Base-by-base conservation (phyloP, 2,329 filamentous ascomycete genomes). In the Samsoniella hepiali region DNA sequence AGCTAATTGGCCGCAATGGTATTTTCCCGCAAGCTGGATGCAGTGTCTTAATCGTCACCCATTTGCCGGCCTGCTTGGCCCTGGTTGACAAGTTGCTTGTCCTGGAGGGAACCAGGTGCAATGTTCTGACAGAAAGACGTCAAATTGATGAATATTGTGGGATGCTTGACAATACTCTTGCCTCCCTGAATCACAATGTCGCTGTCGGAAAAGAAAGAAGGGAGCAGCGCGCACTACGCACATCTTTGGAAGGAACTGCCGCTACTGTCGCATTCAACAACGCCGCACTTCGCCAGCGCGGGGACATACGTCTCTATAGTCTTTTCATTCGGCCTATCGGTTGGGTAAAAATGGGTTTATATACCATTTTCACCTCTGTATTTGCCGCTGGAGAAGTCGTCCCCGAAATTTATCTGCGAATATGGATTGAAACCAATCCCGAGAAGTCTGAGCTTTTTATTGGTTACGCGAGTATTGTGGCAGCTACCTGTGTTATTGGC, bases 321-420 rank as follows among this genome's bases (percentile, higher is more conserved):
- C 27, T 50, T 1, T 59, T 59, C 15, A 59, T 59, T 29, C 10
- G n/a, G 5, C 57, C 57, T 8, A 59, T 59, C n/a, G 57, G 57
- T 7, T 15, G 57, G 44, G 8, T 51, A 3, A 59, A 42, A 17
- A 45, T 45, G 38, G 36, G 22, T n/a, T 6, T 57, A 5, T 45
- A 45, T 17, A 34, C 40, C 8, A 45, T 32, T n/a, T 34, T 44
- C 31, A 22, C 42, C n/a, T 4, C 45, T 22, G 4, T 51, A 9
- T 59, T 51, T 27, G 32, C 57, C 3, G 31, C 57, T 3, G 57
- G 57, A 17, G 57, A 59, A 5, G 36, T 47, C 13, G n/a, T 59
- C 4, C 57, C 57, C 0, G 57, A 59, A 17, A 51, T 59, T 1
- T 51, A 40, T 15, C 9, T 42, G 11, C 45, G 57, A 7, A 27